These are phyloP conservation scores for Coriolopsis trogii DNA, from an alignment of 1,284 basidiomycete species.

Conservation along the genomic window DNA sequence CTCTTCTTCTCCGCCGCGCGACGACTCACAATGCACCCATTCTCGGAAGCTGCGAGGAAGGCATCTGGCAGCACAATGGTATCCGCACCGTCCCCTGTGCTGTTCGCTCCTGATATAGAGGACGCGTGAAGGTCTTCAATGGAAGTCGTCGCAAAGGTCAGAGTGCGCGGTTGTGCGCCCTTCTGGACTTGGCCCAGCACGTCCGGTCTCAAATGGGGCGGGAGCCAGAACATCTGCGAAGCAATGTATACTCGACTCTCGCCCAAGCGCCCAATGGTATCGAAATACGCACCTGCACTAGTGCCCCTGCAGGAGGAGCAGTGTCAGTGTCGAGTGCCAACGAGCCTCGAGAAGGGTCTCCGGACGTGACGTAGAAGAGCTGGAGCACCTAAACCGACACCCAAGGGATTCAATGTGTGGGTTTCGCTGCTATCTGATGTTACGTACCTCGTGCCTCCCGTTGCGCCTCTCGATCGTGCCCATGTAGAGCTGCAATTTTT, in stretches of 20 bases:
- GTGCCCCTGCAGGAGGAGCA: constrained; percentile 58
- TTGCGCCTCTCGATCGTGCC: constrained; percentile 40
- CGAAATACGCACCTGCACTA: constrained; percentile 58
- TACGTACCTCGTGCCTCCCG: constrained; percentile 31
- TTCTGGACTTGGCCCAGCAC: constrained; percentile 4
- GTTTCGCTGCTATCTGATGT: neutral
- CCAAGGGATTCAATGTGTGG: neutral
- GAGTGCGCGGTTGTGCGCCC: constrained; percentile 1
- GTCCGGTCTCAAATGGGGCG: constrained; percentile 5
- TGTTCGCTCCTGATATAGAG: constrained; percentile 10
- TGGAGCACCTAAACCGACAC: constrained; percentile 39
- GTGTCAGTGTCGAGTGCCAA: constrained; percentile 69
- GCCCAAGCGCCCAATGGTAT: constrained; percentile 1
- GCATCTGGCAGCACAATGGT: constrained; percentile 34
- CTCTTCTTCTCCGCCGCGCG: constrained; percentile 5
- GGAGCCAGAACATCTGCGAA: constrained; percentile 13
- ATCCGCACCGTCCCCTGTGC: constrained; percentile 9
- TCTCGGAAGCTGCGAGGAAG: constrained; percentile 63
- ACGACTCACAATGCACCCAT: constrained; percentile 48
- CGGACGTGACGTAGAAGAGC: constrained; percentile 68
- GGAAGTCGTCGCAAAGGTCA: constrained; percentile 19
- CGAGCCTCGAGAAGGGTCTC: constrained; percentile 79
- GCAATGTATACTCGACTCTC: constrained; percentile 11
- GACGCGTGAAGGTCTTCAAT: constrained; percentile 18
- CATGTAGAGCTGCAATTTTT: constrained; percentile 44